Percentiles rank a stretch among this genome's conserved stretches.
Conservation (phyloP, 331 rosid genomes). For the Pyrus hybrid region DNA sequence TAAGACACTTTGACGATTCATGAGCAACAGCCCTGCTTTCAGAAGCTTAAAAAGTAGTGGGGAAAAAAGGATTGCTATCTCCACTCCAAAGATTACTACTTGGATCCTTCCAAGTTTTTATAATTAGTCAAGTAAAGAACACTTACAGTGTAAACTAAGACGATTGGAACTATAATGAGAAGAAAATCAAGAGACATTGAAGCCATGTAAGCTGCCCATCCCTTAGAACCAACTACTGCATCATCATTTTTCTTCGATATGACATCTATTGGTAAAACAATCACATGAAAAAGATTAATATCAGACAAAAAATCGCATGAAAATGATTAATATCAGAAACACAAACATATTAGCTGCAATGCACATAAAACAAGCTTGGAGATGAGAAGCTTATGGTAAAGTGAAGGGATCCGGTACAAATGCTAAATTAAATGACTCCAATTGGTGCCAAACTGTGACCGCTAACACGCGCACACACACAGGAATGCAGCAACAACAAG, state of each 20-base stretch:
- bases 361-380: background rate
- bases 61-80: background rate
- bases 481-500: too few relatives aligned
- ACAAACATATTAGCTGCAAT: background rate
- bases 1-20: background rate
- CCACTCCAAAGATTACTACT: background rate
- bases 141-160: slow-evolving; percentile 67
- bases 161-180: slow-evolving; percentile 51
- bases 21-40: background rate
- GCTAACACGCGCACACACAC: background rate
- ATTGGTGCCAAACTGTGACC: background rate
- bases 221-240: slow-evolving; percentile 26
- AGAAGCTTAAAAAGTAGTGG: background rate
- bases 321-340: too few relatives aligned
- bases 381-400: background rate
- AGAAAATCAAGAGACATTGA: slow-evolving; percentile 53
- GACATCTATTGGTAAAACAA: slow-evolving; percentile 18
- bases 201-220: slow-evolving; percentile 41
- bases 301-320: too few relatives aligned
- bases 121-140: background rate
- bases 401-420: background rate
- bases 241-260: slow-evolving; percentile 54
- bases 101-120: background rate
- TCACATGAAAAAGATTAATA: background rate
- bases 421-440: background rate